Evolutionary conservation across 78 protist species (phyloP).

Genomic region (Acrasis kona): DNA sequence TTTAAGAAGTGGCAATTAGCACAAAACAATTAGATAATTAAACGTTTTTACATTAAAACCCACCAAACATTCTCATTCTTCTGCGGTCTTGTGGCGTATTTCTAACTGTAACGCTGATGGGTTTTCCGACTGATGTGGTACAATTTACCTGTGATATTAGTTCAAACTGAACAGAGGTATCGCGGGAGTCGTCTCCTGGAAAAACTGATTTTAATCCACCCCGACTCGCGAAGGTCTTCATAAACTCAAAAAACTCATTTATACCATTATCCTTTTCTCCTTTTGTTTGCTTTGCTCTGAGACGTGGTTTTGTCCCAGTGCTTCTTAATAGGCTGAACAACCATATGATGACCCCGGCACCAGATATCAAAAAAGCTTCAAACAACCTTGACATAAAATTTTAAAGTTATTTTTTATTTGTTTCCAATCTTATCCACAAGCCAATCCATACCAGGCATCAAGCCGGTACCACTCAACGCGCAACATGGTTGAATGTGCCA

Average conservation of each 20-base stretch:
- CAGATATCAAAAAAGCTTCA: background rate
- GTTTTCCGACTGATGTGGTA: background rate
- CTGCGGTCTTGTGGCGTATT: background rate
- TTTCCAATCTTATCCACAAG: slow-evolving; percentile 1
- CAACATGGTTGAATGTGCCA: slow-evolving; percentile 62
- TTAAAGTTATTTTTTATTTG: background rate
- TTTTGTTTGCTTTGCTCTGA: background rate
- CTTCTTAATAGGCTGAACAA: background rate
- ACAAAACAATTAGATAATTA: no score
- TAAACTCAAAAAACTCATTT: background rate
- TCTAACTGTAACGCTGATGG: background rate
- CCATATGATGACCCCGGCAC: background rate
- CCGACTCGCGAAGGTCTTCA: background rate
- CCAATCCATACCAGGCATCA: slow-evolving; percentile 53
- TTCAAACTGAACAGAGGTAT: background rate
- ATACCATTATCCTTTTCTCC: background rate
- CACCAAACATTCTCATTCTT: slow-evolving; percentile 1
- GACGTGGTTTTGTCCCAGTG: background rate
- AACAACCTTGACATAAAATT: background rate
- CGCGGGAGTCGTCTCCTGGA: background rate
- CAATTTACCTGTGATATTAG: background rate
- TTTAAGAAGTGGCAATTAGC: no score
- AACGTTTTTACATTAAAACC: no score
- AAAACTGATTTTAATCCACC: background rate
- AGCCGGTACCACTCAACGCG: slow-evolving; percentile 58